Conservation (phyloP, 352 stramenopile genomes). For the Aphanomyces euteiches region DNA sequence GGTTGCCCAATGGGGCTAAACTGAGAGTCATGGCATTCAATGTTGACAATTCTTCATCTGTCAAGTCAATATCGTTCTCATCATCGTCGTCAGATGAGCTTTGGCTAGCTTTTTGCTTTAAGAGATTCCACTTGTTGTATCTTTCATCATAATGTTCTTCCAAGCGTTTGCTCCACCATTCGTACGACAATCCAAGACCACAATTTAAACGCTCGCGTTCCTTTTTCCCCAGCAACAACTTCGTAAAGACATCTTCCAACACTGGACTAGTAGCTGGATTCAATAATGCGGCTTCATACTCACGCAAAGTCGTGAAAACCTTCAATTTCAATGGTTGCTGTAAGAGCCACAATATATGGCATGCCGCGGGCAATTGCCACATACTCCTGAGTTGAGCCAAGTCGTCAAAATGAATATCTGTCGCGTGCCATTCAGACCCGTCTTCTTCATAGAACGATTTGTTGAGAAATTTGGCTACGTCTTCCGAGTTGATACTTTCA, state of each 20-base stretch:
- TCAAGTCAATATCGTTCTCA: slow-evolving; percentile 38
- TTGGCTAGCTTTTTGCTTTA: slow-evolving; percentile 62
- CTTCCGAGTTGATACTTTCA: slow-evolving; percentile 6
- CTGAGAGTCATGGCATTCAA: neutral
- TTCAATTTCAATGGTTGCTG: slow-evolving; percentile 74
- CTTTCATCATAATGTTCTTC: slow-evolving; percentile 75
- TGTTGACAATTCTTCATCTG: slow-evolving; percentile 5
- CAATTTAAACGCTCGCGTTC: slow-evolving; percentile 68
- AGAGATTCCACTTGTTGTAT: slow-evolving; percentile 78
- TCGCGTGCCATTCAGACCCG: slow-evolving; percentile 60
- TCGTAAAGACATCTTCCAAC: slow-evolving; percentile 83
- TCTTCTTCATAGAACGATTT: slow-evolving; percentile 68
- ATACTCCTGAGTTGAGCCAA: slow-evolving; percentile 50
- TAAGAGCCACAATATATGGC: slow-evolving; percentile 80
- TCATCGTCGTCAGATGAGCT: slow-evolving; percentile 59
- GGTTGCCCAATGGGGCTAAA: slow-evolving; percentile 3
- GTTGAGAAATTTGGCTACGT: slow-evolving; percentile 54
- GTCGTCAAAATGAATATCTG: slow-evolving; percentile 75
- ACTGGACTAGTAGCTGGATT: slow-evolving; percentile 63
- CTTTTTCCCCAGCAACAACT: slow-evolving; percentile 78
- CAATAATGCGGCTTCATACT: slow-evolving; percentile 78
- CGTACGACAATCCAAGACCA: slow-evolving; percentile 79
- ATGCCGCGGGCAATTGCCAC: slow-evolving; percentile 75
- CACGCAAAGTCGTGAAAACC: slow-evolving; percentile 69
- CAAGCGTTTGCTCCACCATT: slow-evolving; percentile 86